These are phyloP conservation scores for Phalaenopsis equestris DNA, from an alignment of 106 monocot species.

Conservation along the genomic window DNA sequence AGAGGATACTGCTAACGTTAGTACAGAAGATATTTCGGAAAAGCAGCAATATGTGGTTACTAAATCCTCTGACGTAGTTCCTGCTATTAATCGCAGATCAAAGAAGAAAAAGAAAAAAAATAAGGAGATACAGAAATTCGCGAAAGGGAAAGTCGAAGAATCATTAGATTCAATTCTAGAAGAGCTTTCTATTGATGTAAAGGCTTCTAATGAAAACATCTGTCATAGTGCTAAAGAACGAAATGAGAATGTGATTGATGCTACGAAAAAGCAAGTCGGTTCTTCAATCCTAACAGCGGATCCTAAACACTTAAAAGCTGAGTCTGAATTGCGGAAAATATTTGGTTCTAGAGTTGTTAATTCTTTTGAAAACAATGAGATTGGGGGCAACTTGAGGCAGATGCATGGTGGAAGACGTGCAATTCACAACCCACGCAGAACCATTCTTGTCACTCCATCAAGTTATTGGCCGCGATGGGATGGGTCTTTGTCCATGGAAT, in stretches of 20 bases:
- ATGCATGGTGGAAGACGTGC: slow-evolving; percentile 59
- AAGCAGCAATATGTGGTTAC: slow-evolving; percentile 20
- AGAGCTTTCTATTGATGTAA: slow-evolving; percentile 51
- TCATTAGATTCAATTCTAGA: slow-evolving; percentile 61
- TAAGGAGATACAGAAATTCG: slow-evolving; percentile 22
- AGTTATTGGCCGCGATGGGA: slow-evolving; percentile 87
- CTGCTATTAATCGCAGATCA: slow-evolving; percentile 36
- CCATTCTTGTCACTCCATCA: slow-evolving; percentile 66
- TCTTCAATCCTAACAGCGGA: slow-evolving; percentile 53
- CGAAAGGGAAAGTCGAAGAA: slow-evolving; percentile 23
- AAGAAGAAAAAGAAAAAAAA: slow-evolving; percentile 97
- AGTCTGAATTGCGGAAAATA: slow-evolving; percentile 85
- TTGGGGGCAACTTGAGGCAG: slow-evolving; percentile 56
- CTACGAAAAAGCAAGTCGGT: slow-evolving; percentile 11
- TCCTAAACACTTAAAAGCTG: slow-evolving; percentile 84
- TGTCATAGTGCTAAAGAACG: slow-evolving; percentile 4
- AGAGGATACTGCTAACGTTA: slow-evolving; percentile 18
- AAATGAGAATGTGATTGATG: slow-evolving; percentile 11
- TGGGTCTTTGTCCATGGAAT: slow-evolving; percentile 84
- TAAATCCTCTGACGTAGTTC: slow-evolving; percentile 15
- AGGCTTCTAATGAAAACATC: slow-evolving; percentile 10
- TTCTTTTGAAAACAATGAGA: slow-evolving; percentile 66
- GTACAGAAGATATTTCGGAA: slow-evolving; percentile 6
- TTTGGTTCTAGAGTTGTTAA: slow-evolving; percentile 94
- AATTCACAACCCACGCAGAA: slow-evolving; percentile 60